Evolutionary conservation across 2,329 filamentous ascomycete species (phyloP).

Genomic region (Cladophialophora exuberans): DNA sequence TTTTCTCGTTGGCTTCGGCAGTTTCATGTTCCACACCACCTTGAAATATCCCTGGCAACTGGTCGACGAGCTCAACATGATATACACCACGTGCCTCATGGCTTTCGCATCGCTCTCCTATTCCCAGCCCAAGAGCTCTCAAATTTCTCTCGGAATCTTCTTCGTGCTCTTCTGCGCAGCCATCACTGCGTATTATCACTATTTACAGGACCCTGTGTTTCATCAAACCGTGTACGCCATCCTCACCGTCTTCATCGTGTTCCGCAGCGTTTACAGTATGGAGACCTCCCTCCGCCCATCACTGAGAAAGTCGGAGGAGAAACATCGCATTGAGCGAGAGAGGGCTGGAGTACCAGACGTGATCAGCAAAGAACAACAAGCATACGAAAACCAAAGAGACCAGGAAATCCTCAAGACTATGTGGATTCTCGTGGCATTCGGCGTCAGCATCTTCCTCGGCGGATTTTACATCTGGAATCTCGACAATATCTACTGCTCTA

Average conservation of each 20-base stretch:
- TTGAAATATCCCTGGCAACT: constrained; percentile 73
- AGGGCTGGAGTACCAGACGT: constrained; percentile 43
- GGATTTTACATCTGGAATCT: constrained; percentile 79
- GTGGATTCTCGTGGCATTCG: constrained; percentile 74
- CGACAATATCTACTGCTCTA: constrained; percentile 75
- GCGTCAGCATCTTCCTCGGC: constrained; percentile 70
- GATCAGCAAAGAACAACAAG: constrained; percentile 47
- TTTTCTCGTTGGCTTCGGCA: constrained; percentile 63
- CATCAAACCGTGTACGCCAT: constrained; percentile 79
- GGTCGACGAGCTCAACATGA: constrained; percentile 72
- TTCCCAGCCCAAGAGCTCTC: constrained; percentile 57
- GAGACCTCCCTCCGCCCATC: constrained; percentile 65
- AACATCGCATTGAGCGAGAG: constrained; percentile 47
- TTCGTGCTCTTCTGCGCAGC: constrained; percentile 62
- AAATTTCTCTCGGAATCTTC: constrained; percentile 59
- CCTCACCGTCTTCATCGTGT: constrained; percentile 70
- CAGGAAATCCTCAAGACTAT: constrained; percentile 64
- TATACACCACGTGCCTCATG: constrained; percentile 72
- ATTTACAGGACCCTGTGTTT: constrained; percentile 79
- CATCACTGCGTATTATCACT: constrained; percentile 81
- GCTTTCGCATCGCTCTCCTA: constrained; percentile 76
- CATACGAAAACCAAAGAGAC: constrained; percentile 60
- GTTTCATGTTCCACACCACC: constrained; percentile 66
- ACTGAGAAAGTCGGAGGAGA: constrained; percentile 53
- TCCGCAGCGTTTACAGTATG: constrained; percentile 78